Conservation (phyloP, 2,329 filamentous ascomycete species). For the Aspergillus persii region DNA sequence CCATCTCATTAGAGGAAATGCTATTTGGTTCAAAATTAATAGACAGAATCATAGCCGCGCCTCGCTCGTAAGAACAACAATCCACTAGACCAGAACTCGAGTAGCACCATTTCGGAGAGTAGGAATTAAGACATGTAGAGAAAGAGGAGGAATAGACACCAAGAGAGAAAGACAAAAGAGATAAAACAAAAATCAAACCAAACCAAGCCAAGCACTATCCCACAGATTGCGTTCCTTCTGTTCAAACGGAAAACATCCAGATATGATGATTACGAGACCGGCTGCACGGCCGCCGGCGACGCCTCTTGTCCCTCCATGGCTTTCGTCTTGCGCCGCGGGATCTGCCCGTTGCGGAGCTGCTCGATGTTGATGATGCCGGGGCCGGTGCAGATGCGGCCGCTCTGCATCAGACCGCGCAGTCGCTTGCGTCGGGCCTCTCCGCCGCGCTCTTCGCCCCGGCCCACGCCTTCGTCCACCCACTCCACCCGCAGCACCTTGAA, state of each 20-base stretch:
- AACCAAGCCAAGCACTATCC: too few species aligned
- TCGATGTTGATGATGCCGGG: constrained; percentile 35
- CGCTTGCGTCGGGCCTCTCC: constrained; percentile 50
- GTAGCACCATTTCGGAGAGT: constrained; percentile 2
- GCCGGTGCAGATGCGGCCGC: constrained; percentile 43
- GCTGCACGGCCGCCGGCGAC: constrained; percentile 26
- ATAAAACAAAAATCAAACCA: background rate
- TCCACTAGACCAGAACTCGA: constrained; percentile 12
- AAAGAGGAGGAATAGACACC: constrained; percentile 2
- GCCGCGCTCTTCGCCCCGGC: constrained; percentile 47
- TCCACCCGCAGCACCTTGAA: constrained; percentile 79
- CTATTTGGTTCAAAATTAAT: background rate
- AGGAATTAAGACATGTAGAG: background rate
- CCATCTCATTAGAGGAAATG: background rate
- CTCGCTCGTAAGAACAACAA: constrained; percentile 21
- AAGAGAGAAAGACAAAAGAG: constrained; percentile 1
- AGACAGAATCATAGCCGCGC: constrained; percentile 10
- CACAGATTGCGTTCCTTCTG: too few species aligned
- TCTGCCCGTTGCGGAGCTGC: constrained; percentile 33
- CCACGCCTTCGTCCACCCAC: constrained; percentile 73
- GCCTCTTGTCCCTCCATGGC: constrained; percentile 25
- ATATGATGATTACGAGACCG: constrained; percentile 27
- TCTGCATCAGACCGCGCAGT: constrained; percentile 45
- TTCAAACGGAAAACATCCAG: background rate
- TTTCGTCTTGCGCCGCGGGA: constrained; percentile 26